Evolutionary conservation across 257 asterid species (phyloP).

Genomic region (Lithospermum erythrorhizon): DNA sequence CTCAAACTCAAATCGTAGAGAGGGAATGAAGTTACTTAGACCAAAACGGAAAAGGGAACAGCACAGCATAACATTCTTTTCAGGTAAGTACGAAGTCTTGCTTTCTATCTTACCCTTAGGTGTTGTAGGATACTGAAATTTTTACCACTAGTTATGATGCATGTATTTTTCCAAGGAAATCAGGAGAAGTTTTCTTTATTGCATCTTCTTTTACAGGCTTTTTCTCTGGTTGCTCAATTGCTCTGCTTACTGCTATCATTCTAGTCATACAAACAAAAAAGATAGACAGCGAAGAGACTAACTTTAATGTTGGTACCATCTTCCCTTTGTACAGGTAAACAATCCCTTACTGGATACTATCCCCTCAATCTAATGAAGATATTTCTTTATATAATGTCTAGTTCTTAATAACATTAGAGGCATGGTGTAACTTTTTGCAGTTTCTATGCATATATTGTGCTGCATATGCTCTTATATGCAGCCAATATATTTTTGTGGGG

Average conservation of each 20-base stretch:
- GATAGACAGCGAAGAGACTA: constrained; percentile 28
- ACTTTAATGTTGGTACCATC: constrained; percentile 39
- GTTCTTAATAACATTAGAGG: constrained; percentile 8
- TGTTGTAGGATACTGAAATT: background rate
- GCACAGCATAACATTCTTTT: constrained; percentile 52
- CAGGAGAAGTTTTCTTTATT: background rate
- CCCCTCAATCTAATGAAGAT: background rate
- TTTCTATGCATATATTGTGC: constrained; percentile 50
- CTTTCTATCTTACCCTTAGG: background rate
- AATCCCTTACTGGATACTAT: background rate
- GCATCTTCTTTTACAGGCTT: constrained; percentile 40
- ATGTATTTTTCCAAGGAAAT: background rate
- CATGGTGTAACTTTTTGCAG: constrained; percentile 33
- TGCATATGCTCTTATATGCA: constrained; percentile 68
- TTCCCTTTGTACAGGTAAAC: constrained; percentile 71
- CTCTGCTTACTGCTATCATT: constrained; percentile 50
- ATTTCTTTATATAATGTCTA: background rate
- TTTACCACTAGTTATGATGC: background rate
- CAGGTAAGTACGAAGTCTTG: constrained; percentile 29
- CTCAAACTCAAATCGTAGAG: constrained; percentile 43
- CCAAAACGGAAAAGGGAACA: constrained; percentile 54
- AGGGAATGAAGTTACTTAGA: constrained; percentile 74
- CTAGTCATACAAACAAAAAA: constrained; percentile 49
- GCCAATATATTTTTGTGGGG: constrained; percentile 75
- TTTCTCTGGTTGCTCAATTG: constrained; percentile 61